Conservation (phyloP, 306 rosid genomes). For the Fragaria vesca region DNA sequence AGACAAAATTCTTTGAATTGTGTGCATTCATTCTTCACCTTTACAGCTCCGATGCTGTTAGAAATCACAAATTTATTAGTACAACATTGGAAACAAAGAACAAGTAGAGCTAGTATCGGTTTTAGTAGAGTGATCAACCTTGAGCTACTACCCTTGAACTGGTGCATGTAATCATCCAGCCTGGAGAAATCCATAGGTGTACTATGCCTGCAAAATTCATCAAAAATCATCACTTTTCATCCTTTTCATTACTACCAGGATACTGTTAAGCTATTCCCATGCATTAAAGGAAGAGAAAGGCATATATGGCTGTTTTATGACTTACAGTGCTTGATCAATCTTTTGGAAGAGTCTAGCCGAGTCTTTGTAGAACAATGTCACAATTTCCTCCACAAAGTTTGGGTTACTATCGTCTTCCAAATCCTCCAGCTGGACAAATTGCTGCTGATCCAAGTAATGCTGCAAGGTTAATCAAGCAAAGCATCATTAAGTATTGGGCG, state of each 20-base stretch:
- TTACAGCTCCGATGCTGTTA: slow-evolving; percentile 75
- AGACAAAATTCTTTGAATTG: slow-evolving; percentile 57
- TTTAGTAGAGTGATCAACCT: slow-evolving; percentile 37
- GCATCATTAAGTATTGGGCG: background rate
- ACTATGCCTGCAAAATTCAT: slow-evolving; percentile 35
- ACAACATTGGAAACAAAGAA: background rate
- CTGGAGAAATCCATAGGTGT: slow-evolving; percentile 44
- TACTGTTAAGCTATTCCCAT: background rate
- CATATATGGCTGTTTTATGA: background rate
- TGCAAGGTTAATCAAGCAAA: slow-evolving; percentile 22
- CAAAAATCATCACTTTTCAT: background rate
- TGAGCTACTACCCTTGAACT: slow-evolving; percentile 77
- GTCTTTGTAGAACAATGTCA: slow-evolving; percentile 59
- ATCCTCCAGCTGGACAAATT: slow-evolving; percentile 72
- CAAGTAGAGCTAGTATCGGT: background rate
- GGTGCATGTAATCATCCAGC: slow-evolving; percentile 70
- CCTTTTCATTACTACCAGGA: background rate
- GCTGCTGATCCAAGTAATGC: slow-evolving; percentile 74
- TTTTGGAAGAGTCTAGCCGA: slow-evolving; percentile 54
- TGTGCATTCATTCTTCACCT: slow-evolving; percentile 60
- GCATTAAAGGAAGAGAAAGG: background rate
- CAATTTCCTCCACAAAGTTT: slow-evolving; percentile 79
- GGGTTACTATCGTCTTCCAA: slow-evolving; percentile 72
- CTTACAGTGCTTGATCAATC: slow-evolving; percentile 67
- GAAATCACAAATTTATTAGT: background rate